Percentiles rank a stretch among this genome's conserved stretches.
Conservation (phyloP, 495 filamentous ascomycete genomes). For the Xylaria sp. region DNA sequence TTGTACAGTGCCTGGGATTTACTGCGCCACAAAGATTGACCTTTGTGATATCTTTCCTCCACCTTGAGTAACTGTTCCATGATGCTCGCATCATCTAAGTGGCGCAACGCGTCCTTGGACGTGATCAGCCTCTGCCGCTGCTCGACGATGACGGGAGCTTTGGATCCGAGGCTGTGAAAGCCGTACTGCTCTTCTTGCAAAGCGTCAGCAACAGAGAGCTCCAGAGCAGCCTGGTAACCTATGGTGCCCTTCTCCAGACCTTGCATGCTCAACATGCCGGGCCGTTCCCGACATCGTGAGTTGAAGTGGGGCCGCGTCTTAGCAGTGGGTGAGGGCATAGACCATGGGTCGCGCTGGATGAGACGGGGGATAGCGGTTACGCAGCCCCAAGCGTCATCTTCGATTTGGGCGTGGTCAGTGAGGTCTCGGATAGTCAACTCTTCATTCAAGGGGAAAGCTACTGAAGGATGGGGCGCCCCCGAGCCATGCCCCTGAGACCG, state of each 20-base stretch:
- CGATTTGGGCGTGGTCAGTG: slow-evolving; percentile 65
- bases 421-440: slow-evolving; percentile 66
- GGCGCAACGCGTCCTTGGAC: slow-evolving; percentile 56
- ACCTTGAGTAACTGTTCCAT: slow-evolving; percentile 60
- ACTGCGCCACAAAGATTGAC: slow-evolving; percentile 40
- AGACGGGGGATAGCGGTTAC: slow-evolving; percentile 61
- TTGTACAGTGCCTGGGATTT: slow-evolving; percentile 62
- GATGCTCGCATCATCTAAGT: slow-evolving; percentile 58
- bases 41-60: slow-evolving; percentile 53
- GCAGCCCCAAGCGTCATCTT: slow-evolving; percentile 61
- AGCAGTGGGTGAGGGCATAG: slow-evolving; percentile 42
- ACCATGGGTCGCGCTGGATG: slow-evolving; percentile 49
- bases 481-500: slow-evolving; percentile 60
- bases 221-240: slow-evolving; percentile 76
- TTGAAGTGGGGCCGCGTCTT: slow-evolving; percentile 63
- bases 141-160: slow-evolving; percentile 51
- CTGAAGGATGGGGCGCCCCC: slow-evolving; percentile 66
- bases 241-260: slow-evolving; percentile 76
- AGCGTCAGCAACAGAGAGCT: slow-evolving; percentile 70
- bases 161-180: slow-evolving; percentile 51
- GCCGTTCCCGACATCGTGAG: slow-evolving; percentile 64
- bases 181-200: slow-evolving; percentile 60
- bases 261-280: slow-evolving; percentile 78
- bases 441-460: slow-evolving; percentile 75
- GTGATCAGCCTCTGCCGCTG: slow-evolving; percentile 57